These are phyloP conservation scores for Fomitopsis schrenkii DNA, from an alignment of 1,284 basidiomycete genomes.

Conservation along the genomic window DNA sequence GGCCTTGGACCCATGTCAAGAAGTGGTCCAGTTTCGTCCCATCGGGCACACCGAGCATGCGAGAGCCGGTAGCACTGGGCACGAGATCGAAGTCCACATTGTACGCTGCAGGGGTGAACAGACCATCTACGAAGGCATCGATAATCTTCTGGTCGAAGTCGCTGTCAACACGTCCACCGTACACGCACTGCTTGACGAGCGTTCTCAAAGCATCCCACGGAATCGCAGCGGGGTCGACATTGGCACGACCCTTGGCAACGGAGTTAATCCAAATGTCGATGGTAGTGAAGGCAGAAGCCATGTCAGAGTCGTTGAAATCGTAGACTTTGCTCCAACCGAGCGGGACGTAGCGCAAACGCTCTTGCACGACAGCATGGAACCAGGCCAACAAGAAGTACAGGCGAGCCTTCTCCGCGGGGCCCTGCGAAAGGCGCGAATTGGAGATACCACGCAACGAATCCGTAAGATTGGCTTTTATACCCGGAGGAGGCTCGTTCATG, in stretches of 20 bases:
- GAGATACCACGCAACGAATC: slow-evolving; percentile 85
- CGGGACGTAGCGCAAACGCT: slow-evolving; percentile 91
- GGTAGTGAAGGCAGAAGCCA: slow-evolving; percentile 87
- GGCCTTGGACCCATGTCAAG: slow-evolving; percentile 78
- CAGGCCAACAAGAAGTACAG: slow-evolving; percentile 95
- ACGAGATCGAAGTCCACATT: slow-evolving; percentile 91
- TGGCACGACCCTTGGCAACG: slow-evolving; percentile 82
- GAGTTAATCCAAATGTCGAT: slow-evolving; percentile 87
- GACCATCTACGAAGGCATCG: slow-evolving; percentile 85
- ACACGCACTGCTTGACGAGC: slow-evolving; percentile 91
- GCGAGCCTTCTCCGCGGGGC: slow-evolving; percentile 87
- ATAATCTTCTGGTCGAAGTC: slow-evolving; percentile 91
- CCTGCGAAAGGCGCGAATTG: slow-evolving; percentile 65
- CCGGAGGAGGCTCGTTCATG: slow-evolving; percentile 97
- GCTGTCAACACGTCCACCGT: slow-evolving; percentile 90
- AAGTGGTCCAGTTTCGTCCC: slow-evolving; percentile 91
- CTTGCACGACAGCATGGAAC: slow-evolving; percentile 97
- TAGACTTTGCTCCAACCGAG: slow-evolving; percentile 95
- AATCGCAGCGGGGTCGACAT: slow-evolving; percentile 85
- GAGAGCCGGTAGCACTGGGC: slow-evolving; percentile 53
- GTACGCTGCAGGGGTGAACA: slow-evolving; percentile 86
- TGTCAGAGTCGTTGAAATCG: slow-evolving; percentile 98
- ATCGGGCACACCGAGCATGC: slow-evolving; percentile 76
- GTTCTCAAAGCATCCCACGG: slow-evolving; percentile 92
- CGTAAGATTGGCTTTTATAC: slow-evolving; percentile 90